These are phyloP conservation scores for Emericellopsis cladophorae DNA, from an alignment of 2,329 filamentous ascomycete genomes.

Conservation along the genomic window DNA sequence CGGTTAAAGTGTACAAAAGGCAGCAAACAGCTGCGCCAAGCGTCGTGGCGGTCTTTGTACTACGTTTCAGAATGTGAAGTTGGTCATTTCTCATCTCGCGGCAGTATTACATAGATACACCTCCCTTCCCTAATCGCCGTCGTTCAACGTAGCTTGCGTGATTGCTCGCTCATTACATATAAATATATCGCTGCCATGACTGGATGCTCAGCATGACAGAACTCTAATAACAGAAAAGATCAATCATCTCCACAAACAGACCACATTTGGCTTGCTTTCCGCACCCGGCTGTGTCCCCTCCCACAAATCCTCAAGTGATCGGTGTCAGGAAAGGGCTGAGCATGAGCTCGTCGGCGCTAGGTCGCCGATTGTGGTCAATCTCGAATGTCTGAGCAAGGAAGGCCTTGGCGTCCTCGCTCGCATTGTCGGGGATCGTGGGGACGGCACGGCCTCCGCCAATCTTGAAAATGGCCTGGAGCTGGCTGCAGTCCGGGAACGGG, in stretches of 20 bases:
- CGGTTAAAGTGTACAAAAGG: too few species aligned
- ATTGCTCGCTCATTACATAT: neutral
- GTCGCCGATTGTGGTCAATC: slow-evolving; percentile 84
- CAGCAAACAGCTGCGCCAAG: too few species aligned
- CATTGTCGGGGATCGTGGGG: slow-evolving; percentile 77
- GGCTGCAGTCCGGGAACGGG: slow-evolving; percentile 92
- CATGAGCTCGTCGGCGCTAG: slow-evolving; percentile 83
- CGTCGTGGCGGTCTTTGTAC: too few species aligned
- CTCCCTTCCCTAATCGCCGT: neutral
- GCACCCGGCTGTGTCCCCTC: too few species aligned
- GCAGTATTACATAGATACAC: too few species aligned
- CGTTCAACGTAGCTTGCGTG: neutral
- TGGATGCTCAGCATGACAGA: too few species aligned
- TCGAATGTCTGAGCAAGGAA: slow-evolving; percentile 90
- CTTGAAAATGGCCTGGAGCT: slow-evolving; percentile 97
- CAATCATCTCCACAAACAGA: too few species aligned
- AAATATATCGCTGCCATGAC: neutral
- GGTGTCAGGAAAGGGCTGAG: slow-evolving; percentile 70
- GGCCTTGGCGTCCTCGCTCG: slow-evolving; percentile 68
- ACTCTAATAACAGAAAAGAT: too few species aligned
- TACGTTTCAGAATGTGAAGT: too few species aligned
- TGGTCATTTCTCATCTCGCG: too few species aligned
- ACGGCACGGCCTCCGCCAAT: slow-evolving; percentile 81
- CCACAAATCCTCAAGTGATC: slow-evolving; percentile 35
- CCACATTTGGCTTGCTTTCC: too few species aligned